A percentile compares a stretch with the other conserved stretches of the same genome.
Evolutionary conservation across 345 rosid species (phyloP).

Genomic region (Leavenworthia alabamica): DNA sequence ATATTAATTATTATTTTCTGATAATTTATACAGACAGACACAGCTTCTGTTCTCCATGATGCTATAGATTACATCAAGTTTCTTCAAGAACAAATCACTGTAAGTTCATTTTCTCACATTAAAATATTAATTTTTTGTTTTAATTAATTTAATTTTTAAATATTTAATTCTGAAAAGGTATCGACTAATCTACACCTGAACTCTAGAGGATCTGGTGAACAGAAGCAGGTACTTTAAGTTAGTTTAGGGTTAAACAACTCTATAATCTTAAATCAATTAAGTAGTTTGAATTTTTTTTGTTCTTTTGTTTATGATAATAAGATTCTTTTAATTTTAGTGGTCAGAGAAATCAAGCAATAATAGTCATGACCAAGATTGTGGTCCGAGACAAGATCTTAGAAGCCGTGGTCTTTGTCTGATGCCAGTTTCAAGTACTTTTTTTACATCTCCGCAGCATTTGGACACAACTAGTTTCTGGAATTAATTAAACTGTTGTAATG

Average conservation of each 20-base stretch:
- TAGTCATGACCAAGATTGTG: conserved; percentile 26
- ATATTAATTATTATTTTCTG: neutral
- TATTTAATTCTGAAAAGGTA: conserved; percentile 28
- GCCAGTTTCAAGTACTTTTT: conserved; percentile 63
- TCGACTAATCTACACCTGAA: conserved; percentile 56
- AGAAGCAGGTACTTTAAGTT: conserved; percentile 55
- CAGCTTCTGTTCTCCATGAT: conserved; percentile 94
- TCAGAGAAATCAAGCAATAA: neutral
- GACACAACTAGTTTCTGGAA: too few species aligned
- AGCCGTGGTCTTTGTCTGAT: conserved; percentile 81
- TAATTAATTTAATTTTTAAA: neutral
- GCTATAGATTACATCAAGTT: conserved; percentile 75
- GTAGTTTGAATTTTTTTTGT: neutral
- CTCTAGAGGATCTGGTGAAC: conserved; percentile 49
- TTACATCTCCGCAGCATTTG: conserved; percentile 46
- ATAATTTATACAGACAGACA: conserved; percentile 64
- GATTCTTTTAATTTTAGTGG: conserved; percentile 5
- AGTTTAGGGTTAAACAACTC: conserved; percentile 10
- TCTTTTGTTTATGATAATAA: neutral
- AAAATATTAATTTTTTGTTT: neutral
- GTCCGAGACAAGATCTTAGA: conserved; percentile 48
- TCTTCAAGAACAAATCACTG: conserved; percentile 72
- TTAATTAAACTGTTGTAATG: conserved; percentile 30
- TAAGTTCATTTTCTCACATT: conserved; percentile 25
- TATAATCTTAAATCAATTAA: neutral